Base-by-base conservation (phyloP, 1,139 yeast genomes). In the Magnusiomyces ingens region DNA sequence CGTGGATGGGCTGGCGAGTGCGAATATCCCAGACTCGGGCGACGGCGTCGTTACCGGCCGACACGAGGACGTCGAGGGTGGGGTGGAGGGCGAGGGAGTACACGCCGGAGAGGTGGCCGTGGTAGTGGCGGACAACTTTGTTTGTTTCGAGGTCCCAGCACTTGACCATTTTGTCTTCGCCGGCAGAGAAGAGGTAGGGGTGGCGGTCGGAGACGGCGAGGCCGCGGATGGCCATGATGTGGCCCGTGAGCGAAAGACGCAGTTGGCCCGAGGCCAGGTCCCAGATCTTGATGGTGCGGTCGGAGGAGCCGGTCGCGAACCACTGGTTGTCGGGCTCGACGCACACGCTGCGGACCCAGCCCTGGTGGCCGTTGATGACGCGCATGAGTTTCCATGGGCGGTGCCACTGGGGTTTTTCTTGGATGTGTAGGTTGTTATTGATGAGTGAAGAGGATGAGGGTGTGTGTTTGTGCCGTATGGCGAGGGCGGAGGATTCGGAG, bases 71-170 rank as follows among this genome's bases (percentile, higher is more conserved):
- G 63, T 91, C 96, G 42, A 91, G 70, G 5, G 89, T 88, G 0
- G 98, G 98, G 67, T 91, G 98, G 21, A 90, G 68, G 53, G 83
- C 90, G 52, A 90, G 75, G 1, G 95, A 76, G 64, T 88, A 90
- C 1, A 94, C 88, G 2, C 96, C 95, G 19, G 95, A 88, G 32
- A 89, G 76, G 70, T 93, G 99, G 3, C 99, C 99, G 68, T 91
- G 95, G 67, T 88, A 94, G 62, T 90, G 89, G 54, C 98, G 74
- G 15, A 90, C 80, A 1, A 88, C 83, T 62, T 81, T 80, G 61
- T 93, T 88, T 62, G 84, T 79, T 67, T 93, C 98, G 62, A 94
- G 74, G 71, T 94, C 99, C 97, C 98, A 94, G 69, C 98, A 91
- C 64, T 90, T 81, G n/a, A 90, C 89, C 42, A 90, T 79, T 67